A percentile compares a stretch with the other conserved stretches of the same genome.
Evolutionary conservation across 768 basidiomycete species (phyloP).

Genomic region (Rubroboletus pulcherrimus): DNA sequence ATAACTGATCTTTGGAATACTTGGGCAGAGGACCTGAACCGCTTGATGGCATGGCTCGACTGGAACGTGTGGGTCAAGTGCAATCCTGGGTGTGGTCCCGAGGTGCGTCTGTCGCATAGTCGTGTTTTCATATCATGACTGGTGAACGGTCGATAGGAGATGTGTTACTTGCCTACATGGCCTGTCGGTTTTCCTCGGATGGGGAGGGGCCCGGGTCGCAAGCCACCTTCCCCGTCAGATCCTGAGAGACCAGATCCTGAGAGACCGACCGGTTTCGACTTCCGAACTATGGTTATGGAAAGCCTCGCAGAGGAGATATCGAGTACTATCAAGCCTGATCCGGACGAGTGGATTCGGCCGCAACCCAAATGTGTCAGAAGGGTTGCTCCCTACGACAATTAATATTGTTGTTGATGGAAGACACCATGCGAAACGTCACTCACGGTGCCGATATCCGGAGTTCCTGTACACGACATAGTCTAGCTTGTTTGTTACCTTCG

Average conservation of each 20-base stretch:
- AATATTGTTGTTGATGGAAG: not conserved
- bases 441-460: not conserved
- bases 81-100: constrained; percentile 40
- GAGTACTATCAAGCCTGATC: not conserved
- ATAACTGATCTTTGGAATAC: constrained; percentile 8
- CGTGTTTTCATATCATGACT: not conserved
- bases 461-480: not conserved
- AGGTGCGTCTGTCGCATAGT: constrained; percentile 33
- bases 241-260: not conserved
- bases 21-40: constrained; percentile 36
- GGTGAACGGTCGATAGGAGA: constrained; percentile 12
- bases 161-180: constrained; percentile 28
- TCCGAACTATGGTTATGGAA: not conserved
- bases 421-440: not conserved
- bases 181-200: constrained; percentile 10
- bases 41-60: constrained; percentile 48
- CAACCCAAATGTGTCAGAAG: constrained; percentile 20
- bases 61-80: constrained; percentile 52
- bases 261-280: not conserved
- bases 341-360: constrained; percentile 20
- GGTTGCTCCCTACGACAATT: constrained; percentile 2
- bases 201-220: not conserved
- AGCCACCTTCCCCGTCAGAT: not conserved
- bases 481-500: not conserved
- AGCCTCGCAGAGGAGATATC: not conserved